A percentile compares a stretch with the other conserved stretches of the same genome.
phyloP scores from a whole-genome alignment of 208 protist genomes.

The Acanthamoeba sp. region DNA sequence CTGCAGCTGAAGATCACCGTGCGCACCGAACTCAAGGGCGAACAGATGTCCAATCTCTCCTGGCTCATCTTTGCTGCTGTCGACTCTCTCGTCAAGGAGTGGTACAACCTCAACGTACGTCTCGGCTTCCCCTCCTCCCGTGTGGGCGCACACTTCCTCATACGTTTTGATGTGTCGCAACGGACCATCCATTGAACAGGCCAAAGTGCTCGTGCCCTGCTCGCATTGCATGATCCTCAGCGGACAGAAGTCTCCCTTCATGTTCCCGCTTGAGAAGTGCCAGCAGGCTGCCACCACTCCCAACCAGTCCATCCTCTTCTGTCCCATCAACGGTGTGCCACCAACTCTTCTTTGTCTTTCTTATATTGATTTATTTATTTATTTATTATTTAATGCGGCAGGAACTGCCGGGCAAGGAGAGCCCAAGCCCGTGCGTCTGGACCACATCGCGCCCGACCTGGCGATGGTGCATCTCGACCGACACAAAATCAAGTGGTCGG shows the following conservation, averaged over 20 bases:
- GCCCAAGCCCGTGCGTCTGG: slow-evolving; percentile 46
- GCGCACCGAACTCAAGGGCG: slow-evolving; percentile 45
- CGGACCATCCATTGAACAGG: not conserved
- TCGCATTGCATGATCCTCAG: slow-evolving; percentile 59
- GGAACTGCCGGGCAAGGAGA: not conserved
- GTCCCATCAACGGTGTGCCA: slow-evolving; percentile 26
- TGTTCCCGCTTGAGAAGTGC: slow-evolving; percentile 64
- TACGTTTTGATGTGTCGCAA: too few species aligned
- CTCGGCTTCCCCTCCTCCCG: too few species aligned
- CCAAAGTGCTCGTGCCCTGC: slow-evolving; percentile 47
- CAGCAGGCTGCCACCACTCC: slow-evolving; percentile 12
- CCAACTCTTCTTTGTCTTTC: too few species aligned
- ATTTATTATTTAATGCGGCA: too few species aligned
- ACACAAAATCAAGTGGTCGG: slow-evolving; percentile 42
- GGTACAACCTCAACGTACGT: slow-evolving; percentile 63
- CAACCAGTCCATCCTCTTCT: slow-evolving; percentile 59
- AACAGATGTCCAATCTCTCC: slow-evolving; percentile 30
- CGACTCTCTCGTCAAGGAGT: slow-evolving; percentile 62
- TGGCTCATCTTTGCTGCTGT: slow-evolving; percentile 52
- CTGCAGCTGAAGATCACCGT: not conserved
- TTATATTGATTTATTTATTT: too few species aligned
- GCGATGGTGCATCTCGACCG: slow-evolving; percentile 59
- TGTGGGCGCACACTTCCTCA: too few species aligned
- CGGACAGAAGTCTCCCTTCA: not conserved
- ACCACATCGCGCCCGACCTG: too few species aligned